Evolutionary conservation across 371 early-diverging fungal species (phyloP), one percentile per base, ranked within the genome.

Genomic region (Mucor saturninus): DNA sequence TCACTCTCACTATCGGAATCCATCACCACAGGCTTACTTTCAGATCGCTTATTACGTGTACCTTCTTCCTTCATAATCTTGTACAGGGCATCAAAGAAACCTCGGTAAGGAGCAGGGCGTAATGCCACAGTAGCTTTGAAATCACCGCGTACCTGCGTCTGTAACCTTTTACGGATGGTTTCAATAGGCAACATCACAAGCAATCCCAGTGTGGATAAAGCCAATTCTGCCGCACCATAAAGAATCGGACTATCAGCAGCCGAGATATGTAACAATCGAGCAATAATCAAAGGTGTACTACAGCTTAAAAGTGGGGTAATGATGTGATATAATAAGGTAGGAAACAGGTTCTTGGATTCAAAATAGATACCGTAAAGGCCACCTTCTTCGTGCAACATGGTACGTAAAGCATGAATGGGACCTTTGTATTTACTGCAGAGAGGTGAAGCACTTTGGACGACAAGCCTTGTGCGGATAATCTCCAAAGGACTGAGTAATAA

Each of bases 41-140:
- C 50, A 7, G 48, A 43, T 15, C 67, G 37, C 58, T 62, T 61
- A n/a, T 61, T 54, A 4, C 58, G 62, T 6, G 78, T 84, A n/a
- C 95, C 96, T 73, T 97, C 98, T 74, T 98, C 97, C 14, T 84
- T 84, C 65, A 93, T 75, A 29, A 96, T 91, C 54, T 92, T 83
- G 61, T 87, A 87, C 7, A 85, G 56, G 54, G 94, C 93, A 69
- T 98, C 94, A 28, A 85, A 58, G 64, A 95, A 73, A 9, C 95
- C 95, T 9, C 89, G 81, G 72, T 98, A 98, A 6, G 93, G 95
- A n/a, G 93, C 77, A 49, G 85, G 81, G 11, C 91, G 82, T 10
- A 85, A 64, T 14, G 85, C 85, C 11, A 98, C 95, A 30, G 87
- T 76, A 2, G 93, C 84, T 35, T 89, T 85, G 65, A 91, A 94